A percentile compares a stretch with the other conserved stretches of the same genome.
Conservation (phyloP, 371 early-diverging fungal species). For the Mortierella sp. region DNA sequence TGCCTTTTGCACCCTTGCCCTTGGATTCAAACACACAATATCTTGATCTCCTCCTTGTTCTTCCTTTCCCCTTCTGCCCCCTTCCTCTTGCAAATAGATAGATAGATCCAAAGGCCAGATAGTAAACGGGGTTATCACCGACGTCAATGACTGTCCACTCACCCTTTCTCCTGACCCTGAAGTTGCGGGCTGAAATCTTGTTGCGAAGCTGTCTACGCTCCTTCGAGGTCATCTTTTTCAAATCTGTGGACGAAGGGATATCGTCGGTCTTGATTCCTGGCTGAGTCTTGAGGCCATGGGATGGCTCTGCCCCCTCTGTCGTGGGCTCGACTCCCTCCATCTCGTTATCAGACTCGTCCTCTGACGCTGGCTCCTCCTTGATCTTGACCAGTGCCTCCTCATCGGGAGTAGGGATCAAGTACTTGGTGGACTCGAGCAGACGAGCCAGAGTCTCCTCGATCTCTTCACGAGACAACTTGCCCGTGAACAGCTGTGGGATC, state of each 20-base stretch:
- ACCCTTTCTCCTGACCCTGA: constrained; percentile 91
- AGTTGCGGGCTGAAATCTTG: constrained; percentile 92
- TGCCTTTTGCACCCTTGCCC: not conserved
- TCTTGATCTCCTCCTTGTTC: not conserved
- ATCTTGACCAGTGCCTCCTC: not conserved
- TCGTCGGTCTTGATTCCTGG: constrained; percentile 44
- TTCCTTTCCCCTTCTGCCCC: not conserved
- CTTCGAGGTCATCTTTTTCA: constrained; percentile 77
- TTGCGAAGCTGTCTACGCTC: constrained; percentile 92
- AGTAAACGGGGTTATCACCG: not conserved
- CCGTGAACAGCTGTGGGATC: constrained; percentile 49
- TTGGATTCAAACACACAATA: not conserved
- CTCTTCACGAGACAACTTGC: constrained; percentile 45
- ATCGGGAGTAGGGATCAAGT: constrained; percentile 27
- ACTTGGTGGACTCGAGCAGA: constrained; percentile 48
- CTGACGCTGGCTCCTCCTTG: constrained; percentile 26
- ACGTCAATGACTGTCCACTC: constrained; percentile 21
- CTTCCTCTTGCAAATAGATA: not conserved
- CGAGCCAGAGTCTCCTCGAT: constrained; percentile 48
- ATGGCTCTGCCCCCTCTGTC: not conserved
- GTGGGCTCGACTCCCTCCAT: constrained; percentile 15
- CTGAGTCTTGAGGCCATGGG: constrained; percentile 24
- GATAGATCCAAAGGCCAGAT: constrained; percentile 6
- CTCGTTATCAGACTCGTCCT: constrained; percentile 22
- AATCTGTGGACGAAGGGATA: constrained; percentile 32